These are phyloP conservation scores for Wickerhamomyces bovis DNA, from an alignment of 805 yeast genomes.

Conservation along the genomic window DNA sequence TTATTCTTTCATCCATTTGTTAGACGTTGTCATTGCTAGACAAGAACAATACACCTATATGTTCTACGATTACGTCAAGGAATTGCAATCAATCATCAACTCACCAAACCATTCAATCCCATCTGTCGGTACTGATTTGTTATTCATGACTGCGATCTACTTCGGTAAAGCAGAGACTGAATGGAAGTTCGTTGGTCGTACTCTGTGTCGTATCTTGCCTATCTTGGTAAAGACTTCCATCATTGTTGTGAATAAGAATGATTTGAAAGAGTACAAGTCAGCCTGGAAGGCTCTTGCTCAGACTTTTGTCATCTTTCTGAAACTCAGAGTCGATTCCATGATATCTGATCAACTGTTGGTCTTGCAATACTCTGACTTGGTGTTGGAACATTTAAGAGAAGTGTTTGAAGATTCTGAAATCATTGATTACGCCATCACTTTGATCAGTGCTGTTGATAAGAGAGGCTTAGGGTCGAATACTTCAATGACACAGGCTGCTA, in stretches of 20 bases:
- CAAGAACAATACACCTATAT: conserved; percentile 57
- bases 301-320: conserved; percentile 38
- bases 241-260: conserved; percentile 18
- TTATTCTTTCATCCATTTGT: conserved; percentile 51
- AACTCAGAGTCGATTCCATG: conserved; percentile 39
- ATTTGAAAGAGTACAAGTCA: conserved; percentile 20
- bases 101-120: conserved; percentile 31
- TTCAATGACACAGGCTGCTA: conserved; percentile 25
- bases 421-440: conserved; percentile 35
- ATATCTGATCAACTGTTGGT: conserved; percentile 59
- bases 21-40: conserved; percentile 60
- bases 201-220: conserved; percentile 54
- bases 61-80: conserved; percentile 42
- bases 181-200: conserved; percentile 61
- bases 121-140: conserved; percentile 43
- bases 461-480: conserved; percentile 36
- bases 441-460: conserved; percentile 50
- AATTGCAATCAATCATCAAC: conserved; percentile 10
- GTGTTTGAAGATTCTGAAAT: conserved; percentile 34
- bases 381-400: conserved; percentile 38
- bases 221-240: conserved; percentile 41
- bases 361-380: conserved; percentile 53
- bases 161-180: conserved; percentile 43
- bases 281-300: conserved; percentile 28
- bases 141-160: conserved; percentile 39